Evolutionary conservation across 2,329 filamentous ascomycete species (phyloP).

Genomic region (Hirsutella rhossiliensis): DNA sequence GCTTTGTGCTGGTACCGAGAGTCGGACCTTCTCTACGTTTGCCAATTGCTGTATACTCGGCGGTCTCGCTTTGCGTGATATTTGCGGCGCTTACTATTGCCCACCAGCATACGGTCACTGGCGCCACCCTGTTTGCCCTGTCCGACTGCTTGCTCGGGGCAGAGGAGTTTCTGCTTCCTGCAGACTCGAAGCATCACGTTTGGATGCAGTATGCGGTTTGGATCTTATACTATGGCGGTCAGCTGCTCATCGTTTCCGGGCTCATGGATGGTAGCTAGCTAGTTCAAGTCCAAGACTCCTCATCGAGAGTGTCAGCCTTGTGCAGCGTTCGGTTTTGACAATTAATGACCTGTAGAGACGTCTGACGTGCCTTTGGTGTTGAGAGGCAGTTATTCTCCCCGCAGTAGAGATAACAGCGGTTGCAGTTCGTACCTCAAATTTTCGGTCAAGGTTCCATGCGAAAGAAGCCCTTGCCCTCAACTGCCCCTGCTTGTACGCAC

Average conservation of each 20-base stretch:
- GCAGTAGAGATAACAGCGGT: too few relatives aligned
- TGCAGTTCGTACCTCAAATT: too few relatives aligned
- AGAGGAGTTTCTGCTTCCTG: slow-evolving; percentile 18
- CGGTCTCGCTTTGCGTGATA: slow-evolving; percentile 18
- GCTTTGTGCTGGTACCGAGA: slow-evolving; percentile 13
- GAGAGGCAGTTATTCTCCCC: too few relatives aligned
- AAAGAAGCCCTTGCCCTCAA: too few relatives aligned
- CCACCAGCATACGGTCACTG: slow-evolving; percentile 10
- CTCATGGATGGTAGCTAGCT: neutral
- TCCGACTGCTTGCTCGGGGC: slow-evolving; percentile 21
- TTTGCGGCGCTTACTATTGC: slow-evolving; percentile 16
- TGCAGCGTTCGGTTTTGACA: too few relatives aligned
- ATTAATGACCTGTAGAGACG: too few relatives aligned
- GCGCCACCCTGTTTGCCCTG: slow-evolving; percentile 18
- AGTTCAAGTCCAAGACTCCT: neutral
- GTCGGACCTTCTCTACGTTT: slow-evolving; percentile 11
- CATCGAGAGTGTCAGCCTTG: too few relatives aligned
- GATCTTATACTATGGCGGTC: slow-evolving; percentile 22
- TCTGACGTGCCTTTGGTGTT: too few relatives aligned
- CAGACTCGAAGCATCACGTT: slow-evolving; percentile 8
- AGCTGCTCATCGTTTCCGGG: slow-evolving; percentile 16
- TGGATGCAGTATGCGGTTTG: slow-evolving; percentile 23
- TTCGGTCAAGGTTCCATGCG: too few relatives aligned
- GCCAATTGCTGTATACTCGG: slow-evolving; percentile 20
- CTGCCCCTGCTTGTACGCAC: too few relatives aligned